Evolutionary conservation across 208 protist genomes (phyloP).

Genomic region (Kentomonas sorsogonicus): DNA sequence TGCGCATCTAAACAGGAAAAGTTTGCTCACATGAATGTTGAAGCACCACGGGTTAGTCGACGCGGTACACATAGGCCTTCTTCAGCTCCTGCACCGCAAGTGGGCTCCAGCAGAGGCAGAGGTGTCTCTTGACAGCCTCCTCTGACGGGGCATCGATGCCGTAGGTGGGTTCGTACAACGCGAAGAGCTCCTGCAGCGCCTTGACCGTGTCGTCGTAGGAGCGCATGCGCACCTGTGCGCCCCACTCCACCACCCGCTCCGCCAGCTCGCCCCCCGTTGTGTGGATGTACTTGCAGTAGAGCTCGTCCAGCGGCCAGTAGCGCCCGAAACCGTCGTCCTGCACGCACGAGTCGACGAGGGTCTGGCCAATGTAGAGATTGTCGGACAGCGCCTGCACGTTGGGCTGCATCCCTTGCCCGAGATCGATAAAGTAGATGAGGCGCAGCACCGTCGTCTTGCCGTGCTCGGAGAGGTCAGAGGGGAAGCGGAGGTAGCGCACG

Average conservation of each 20-base stretch:
- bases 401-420: slow-evolving; percentile 80
- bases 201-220: slow-evolving; percentile 40
- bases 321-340: slow-evolving; percentile 82
- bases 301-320: slow-evolving; percentile 75
- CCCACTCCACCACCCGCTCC: slow-evolving; percentile 44
- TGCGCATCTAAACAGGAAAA: slow-evolving; percentile 10
- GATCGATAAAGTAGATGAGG: slow-evolving; percentile 79
- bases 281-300: slow-evolving; percentile 76
- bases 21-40: neutral
- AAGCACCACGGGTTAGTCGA: neutral
- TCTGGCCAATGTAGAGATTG: slow-evolving; percentile 63
- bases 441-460: slow-evolving; percentile 17
- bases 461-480: slow-evolving; percentile 10
- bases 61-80: slow-evolving; percentile 39
- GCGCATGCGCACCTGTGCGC: slow-evolving; percentile 27
- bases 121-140: slow-evolving; percentile 33
- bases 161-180: slow-evolving; percentile 52
- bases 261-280: slow-evolving; percentile 37
- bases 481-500: slow-evolving; percentile 66
- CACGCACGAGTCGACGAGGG: slow-evolving; percentile 70
- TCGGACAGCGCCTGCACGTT: slow-evolving; percentile 37
- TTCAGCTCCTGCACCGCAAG: slow-evolving; percentile 22
- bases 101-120: slow-evolving; percentile 47
- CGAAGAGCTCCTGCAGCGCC: slow-evolving; percentile 57
- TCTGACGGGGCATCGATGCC: slow-evolving; percentile 29